These are phyloP conservation scores for Ochromonadaceae sp. DNA, from an alignment of 352 stramenopile genomes.

Conservation along the genomic window DNA sequence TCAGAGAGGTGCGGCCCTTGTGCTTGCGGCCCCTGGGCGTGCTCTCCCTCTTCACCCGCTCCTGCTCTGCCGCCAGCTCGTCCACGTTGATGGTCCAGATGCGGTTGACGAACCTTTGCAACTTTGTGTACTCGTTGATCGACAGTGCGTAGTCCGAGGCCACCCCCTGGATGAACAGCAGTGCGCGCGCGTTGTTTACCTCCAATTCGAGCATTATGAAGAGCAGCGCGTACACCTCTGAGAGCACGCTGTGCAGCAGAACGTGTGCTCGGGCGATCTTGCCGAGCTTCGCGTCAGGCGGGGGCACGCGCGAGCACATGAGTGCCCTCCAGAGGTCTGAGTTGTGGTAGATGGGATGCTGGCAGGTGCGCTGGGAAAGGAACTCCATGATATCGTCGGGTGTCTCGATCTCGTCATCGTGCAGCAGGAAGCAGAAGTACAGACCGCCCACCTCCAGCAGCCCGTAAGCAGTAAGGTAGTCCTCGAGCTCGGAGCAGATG, in stretches of 20 bases:
- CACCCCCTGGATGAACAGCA: not conserved
- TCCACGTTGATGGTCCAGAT: not conserved
- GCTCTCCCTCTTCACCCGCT: not conserved
- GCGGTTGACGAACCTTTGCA: not conserved
- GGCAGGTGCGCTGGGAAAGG: not conserved
- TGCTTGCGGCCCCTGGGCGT: not conserved
- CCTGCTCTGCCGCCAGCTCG: not conserved
- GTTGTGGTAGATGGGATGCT: conserved; percentile 11
- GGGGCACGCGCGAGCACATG: too few relatives aligned
- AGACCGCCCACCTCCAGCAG: not conserved
- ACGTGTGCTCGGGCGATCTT: too few relatives aligned
- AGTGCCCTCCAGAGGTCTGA: not conserved
- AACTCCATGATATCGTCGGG: conserved; percentile 1
- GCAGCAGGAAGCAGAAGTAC: not conserved
- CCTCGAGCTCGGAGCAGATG: not conserved
- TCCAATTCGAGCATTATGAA: not conserved
- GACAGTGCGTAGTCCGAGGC: not conserved
- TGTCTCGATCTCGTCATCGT: not conserved
- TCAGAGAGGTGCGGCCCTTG: not conserved
- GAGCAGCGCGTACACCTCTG: not conserved
- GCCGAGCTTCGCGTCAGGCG: too few relatives aligned
- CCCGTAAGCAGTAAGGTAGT: not conserved
- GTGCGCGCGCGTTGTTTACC: not conserved
- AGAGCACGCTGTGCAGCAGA: too few relatives aligned
- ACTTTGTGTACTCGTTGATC: conserved; percentile 9